phyloP scores from a whole-genome alignment of 805 yeast species.

The Metschnikowia similis region DNA sequence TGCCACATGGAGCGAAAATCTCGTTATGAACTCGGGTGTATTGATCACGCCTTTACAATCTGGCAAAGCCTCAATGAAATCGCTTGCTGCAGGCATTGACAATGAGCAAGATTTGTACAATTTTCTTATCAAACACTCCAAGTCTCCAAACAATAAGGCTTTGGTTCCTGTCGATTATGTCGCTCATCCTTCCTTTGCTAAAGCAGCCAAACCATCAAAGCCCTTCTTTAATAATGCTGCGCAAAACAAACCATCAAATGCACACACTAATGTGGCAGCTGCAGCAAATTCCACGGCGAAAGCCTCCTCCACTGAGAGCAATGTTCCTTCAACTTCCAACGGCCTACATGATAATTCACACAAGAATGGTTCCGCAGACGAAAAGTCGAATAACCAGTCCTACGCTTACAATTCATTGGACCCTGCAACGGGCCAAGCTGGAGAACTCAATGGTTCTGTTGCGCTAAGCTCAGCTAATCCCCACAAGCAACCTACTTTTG shows the following conservation, averaged over 20 bases:
- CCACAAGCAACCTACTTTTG: slow-evolving; percentile 56
- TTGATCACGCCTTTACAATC: slow-evolving; percentile 69
- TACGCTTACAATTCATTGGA: slow-evolving; percentile 27
- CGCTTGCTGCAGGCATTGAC: slow-evolving; percentile 71
- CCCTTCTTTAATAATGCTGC: slow-evolving; percentile 26
- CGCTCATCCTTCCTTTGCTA: slow-evolving; percentile 61
- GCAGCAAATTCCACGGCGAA: not conserved
- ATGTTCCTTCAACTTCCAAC: not conserved
- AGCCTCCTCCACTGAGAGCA: not conserved
- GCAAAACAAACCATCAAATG: not conserved
- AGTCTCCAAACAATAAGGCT: slow-evolving; percentile 35
- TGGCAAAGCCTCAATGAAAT: slow-evolving; percentile 62
- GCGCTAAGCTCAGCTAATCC: slow-evolving; percentile 19
- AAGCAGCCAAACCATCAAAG: slow-evolving; percentile 25
- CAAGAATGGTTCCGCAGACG: slow-evolving; percentile 4
- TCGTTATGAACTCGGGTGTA: slow-evolving; percentile 80
- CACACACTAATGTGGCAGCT: not conserved
- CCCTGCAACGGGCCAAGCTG: slow-evolving; percentile 26
- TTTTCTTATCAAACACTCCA: slow-evolving; percentile 50
- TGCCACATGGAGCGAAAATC: slow-evolving; percentile 81
- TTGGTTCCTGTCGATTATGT: slow-evolving; percentile 67
- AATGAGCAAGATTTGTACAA: slow-evolving; percentile 79
- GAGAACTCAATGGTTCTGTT: slow-evolving; percentile 35
- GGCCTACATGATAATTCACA: not conserved
- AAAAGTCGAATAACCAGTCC: slow-evolving; percentile 2